Percentiles rank a stretch among this genome's conserved stretches.
These are phyloP conservation scores for Skeletonema tropicum DNA, from an alignment of 108 stramenopile species.

Conservation along the genomic window DNA sequence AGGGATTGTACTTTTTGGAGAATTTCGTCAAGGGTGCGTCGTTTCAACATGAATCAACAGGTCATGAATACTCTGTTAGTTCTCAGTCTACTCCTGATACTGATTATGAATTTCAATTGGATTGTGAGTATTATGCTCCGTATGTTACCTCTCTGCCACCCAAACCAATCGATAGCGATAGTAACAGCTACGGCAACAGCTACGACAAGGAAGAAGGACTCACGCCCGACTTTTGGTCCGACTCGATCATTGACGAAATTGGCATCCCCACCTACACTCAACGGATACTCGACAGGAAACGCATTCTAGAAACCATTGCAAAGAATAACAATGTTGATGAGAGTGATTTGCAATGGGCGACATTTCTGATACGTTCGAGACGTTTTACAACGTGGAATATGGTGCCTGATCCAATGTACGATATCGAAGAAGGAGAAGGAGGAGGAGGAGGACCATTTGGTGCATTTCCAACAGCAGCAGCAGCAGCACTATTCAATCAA, in stretches of 20 bases:
- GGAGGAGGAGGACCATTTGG: neutral
- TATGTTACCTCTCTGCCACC: slow-evolving; percentile 9
- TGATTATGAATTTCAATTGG: neutral
- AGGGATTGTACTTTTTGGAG: slow-evolving; percentile 20
- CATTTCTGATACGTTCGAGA: too few relatives aligned
- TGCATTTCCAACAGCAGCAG: too few relatives aligned
- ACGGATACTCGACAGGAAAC: slow-evolving; percentile 9
- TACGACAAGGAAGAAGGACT: slow-evolving; percentile 14
- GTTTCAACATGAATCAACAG: too few relatives aligned
- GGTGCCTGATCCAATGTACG: too few relatives aligned
- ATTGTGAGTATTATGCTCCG: slow-evolving; percentile 6
- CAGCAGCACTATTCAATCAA: neutral
- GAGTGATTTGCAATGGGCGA: too few relatives aligned
- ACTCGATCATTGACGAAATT: neutral
- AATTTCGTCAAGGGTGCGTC: neutral
- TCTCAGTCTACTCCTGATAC: too few relatives aligned
- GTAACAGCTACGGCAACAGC: neutral
- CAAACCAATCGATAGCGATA: slow-evolving; percentile 2
- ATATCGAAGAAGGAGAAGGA: too few relatives aligned
- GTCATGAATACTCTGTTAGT: too few relatives aligned
- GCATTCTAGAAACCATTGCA: too few relatives aligned
- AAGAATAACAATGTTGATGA: too few relatives aligned
- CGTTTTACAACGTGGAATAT: too few relatives aligned
- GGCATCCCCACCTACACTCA: slow-evolving; percentile 11
- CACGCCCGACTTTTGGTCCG: slow-evolving; percentile 29